Evolutionary conservation across 2,329 filamentous ascomycete species (phyloP).

Genomic region (Colletotrichum sp.): DNA sequence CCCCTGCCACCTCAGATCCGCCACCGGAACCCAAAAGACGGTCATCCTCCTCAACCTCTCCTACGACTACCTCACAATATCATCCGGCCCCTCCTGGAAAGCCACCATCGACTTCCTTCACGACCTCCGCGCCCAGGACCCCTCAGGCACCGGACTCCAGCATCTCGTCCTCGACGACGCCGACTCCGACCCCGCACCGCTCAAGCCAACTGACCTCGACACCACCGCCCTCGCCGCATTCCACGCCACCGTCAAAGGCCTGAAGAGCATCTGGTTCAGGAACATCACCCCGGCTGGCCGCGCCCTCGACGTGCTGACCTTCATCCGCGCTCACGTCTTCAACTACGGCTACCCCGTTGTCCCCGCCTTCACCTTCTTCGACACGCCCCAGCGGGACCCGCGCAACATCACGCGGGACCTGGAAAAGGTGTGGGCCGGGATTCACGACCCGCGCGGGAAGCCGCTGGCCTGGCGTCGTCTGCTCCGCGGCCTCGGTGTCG

Average conservation of each 20-base stretch:
- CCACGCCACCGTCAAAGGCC: not conserved
- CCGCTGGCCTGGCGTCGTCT: not conserved
- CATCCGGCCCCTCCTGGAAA: not conserved
- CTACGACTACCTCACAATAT: not conserved
- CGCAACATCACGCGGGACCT: not conserved
- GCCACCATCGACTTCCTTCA: not conserved
- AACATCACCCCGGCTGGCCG: not conserved
- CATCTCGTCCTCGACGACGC: not conserved
- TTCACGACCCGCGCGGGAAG: not conserved
- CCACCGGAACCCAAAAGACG: not conserved
- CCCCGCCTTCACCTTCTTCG: conserved; percentile 8
- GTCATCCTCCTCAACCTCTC: not conserved
- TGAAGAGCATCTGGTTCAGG: conserved; percentile 12
- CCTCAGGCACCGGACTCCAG: not conserved
- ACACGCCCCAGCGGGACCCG: not conserved
- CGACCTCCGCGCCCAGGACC: conserved; percentile 4
- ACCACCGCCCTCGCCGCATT: not conserved
- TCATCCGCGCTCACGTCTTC: not conserved
- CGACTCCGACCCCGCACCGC: not conserved
- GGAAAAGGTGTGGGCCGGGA: not conserved
- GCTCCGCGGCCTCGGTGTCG: not conserved
- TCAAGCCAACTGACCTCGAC: not conserved
- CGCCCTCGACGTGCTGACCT: not conserved
- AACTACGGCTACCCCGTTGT: conserved; percentile 8
- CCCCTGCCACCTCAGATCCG: not conserved